Evolutionary conservation across 192 early-diverging fungal species (phyloP).

Genomic region (Phycomyces blakesleeanus): DNA sequence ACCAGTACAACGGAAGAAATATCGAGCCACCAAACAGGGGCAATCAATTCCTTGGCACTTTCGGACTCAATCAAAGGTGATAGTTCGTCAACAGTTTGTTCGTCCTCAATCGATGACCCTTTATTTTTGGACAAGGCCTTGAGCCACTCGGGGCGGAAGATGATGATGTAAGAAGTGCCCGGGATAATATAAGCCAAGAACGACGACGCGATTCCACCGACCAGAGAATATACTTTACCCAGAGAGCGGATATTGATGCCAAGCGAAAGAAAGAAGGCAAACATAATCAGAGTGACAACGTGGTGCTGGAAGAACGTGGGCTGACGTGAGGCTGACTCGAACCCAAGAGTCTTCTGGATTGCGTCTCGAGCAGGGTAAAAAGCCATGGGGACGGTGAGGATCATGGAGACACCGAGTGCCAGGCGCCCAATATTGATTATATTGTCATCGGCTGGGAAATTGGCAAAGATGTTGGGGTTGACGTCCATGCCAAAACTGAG

Average conservation of each 20-base stretch:
- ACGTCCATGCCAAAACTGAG: constrained; percentile 56
- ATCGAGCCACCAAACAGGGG: constrained; percentile 34
- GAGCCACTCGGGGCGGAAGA: constrained; percentile 34
- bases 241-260: constrained; percentile 38
- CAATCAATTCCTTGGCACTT: not conserved
- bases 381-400: constrained; percentile 51
- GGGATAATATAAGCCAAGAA: constrained; percentile 50
- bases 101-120: not conserved
- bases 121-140: constrained; percentile 12
- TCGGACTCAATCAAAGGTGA: constrained; percentile 1
- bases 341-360: constrained; percentile 45
- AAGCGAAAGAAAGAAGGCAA: constrained; percentile 30
- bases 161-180: constrained; percentile 34
- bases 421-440: constrained; percentile 59
- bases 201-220: constrained; percentile 46
- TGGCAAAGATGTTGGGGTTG: constrained; percentile 63
- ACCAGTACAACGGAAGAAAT: constrained; percentile 37
- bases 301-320: constrained; percentile 39
- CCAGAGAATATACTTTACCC: constrained; percentile 45
- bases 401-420: constrained; percentile 56
- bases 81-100: too few relatives aligned
- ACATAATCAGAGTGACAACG: constrained; percentile 37
- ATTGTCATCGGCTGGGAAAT: constrained; percentile 54
- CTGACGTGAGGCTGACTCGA: constrained; percentile 27
- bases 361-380: constrained; percentile 49